A percentile compares a stretch with the other conserved stretches of the same genome.
These are phyloP conservation scores for Arthroderma uncinatum DNA, from an alignment of 2,329 filamentous ascomycete genomes.

Conservation along the genomic window DNA sequence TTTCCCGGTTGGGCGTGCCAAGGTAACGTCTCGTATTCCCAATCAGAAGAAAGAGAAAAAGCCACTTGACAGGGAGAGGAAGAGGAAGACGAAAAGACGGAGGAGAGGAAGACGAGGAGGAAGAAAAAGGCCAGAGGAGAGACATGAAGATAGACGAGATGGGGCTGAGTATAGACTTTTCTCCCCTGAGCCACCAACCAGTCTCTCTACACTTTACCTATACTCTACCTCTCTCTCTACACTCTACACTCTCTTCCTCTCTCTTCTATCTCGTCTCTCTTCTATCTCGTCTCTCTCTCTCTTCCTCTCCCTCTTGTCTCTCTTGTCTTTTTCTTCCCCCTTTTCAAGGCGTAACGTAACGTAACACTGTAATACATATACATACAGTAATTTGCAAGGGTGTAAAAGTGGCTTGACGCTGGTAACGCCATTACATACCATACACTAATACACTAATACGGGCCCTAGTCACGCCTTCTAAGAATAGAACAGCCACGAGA, in stretches of 20 bases:
- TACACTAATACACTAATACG: not conserved
- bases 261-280: not conserved
- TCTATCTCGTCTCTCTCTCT: not conserved
- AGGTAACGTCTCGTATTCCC: too few species aligned
- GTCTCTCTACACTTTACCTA: too few species aligned
- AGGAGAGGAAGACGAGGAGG: not conserved
- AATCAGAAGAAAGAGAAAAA: too few species aligned
- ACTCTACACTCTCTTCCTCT: not conserved
- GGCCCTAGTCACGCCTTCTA: not conserved
- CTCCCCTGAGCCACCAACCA: not conserved
- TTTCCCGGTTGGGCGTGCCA: too few species aligned
- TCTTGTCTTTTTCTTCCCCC: too few species aligned
- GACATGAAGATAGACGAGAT: not conserved
- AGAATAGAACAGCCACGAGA: not conserved
- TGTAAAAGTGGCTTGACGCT: not conserved
- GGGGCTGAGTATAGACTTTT: not conserved
- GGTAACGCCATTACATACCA: not conserved
- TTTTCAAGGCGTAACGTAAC: too few species aligned
- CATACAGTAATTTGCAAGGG: not conserved
- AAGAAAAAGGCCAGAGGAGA: not conserved
- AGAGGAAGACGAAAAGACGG: not conserved
- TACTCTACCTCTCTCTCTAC: too few species aligned
- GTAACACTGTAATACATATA: not conserved
- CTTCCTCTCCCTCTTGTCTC: not conserved
- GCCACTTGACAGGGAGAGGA: not conserved